Percentiles rank a stretch among this genome's conserved stretches.
These are phyloP conservation scores for Malus hybrid DNA, from an alignment of 331 rosid genomes.

Conservation along the genomic window DNA sequence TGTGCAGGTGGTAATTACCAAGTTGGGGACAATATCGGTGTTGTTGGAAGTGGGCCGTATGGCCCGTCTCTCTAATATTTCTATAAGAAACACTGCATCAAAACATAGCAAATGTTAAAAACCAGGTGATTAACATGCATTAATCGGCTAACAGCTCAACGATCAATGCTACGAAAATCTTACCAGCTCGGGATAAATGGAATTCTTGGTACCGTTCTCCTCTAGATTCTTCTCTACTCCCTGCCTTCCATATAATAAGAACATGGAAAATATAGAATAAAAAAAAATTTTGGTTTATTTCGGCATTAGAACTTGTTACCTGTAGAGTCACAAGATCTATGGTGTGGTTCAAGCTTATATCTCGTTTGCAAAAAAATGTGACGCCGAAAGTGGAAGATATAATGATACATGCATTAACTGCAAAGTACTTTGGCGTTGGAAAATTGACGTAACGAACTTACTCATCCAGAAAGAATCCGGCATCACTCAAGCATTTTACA, in stretches of 20 bases:
- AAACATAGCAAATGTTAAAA: not conserved
- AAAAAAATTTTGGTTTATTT: too few relatives aligned
- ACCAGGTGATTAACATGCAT: too few relatives aligned
- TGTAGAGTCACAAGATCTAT: conserved; percentile 57
- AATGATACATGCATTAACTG: not conserved
- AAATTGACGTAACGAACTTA: not conserved
- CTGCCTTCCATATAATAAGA: not conserved
- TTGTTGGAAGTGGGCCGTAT: too few relatives aligned
- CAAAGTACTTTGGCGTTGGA: not conserved
- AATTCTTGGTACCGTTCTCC: conserved; percentile 49
- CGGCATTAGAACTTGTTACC: not conserved
- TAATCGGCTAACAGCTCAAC: too few relatives aligned
- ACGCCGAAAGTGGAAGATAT: too few relatives aligned
- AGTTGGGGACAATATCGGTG: too few relatives aligned
- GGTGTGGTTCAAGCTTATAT: not conserved
- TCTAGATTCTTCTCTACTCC: conserved; percentile 63
- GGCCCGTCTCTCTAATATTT: too few relatives aligned
- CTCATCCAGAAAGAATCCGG: conserved; percentile 86
- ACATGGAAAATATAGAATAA: too few relatives aligned
- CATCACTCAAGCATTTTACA: conserved; percentile 89
- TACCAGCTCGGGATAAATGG: conserved; percentile 40
- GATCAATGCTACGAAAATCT: not conserved
- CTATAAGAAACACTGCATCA: conserved; percentile 51
- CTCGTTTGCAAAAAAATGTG: not conserved
- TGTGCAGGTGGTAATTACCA: too few relatives aligned